These are phyloP conservation scores for Trichoderma sp. DNA, from an alignment of 2,329 filamentous ascomycete species.

Conservation along the genomic window DNA sequence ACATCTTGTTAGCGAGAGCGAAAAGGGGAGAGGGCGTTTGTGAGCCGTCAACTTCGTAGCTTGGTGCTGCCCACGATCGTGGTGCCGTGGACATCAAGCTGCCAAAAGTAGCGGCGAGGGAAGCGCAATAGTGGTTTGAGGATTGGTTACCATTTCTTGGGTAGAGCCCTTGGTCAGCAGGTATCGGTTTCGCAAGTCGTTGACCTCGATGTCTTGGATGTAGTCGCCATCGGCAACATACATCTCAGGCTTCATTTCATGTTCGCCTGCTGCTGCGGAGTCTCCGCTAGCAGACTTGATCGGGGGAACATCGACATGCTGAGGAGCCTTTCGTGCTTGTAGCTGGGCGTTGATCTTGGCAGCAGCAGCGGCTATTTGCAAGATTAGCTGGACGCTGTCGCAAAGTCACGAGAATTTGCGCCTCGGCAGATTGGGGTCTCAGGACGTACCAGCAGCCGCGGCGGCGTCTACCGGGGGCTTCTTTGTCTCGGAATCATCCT, in stretches of 20 bases:
- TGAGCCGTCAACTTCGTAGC: slow-evolving; percentile 70
- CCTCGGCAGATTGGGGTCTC: background rate
- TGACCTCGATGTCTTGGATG: slow-evolving; percentile 98
- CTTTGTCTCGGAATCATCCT: slow-evolving; percentile 41
- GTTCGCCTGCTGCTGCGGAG: slow-evolving; percentile 38
- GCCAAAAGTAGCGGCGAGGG: slow-evolving; percentile 28
- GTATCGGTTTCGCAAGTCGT: slow-evolving; percentile 94
- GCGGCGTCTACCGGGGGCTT: slow-evolving; percentile 64
- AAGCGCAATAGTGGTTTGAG: slow-evolving; percentile 39
- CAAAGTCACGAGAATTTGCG: slow-evolving; percentile 1
- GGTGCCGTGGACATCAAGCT: slow-evolving; percentile 36
- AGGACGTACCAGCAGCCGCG: slow-evolving; percentile 68
- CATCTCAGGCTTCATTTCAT: slow-evolving; percentile 76
- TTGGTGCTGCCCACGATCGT: slow-evolving; percentile 61
- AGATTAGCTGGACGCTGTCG: slow-evolving; percentile 19
- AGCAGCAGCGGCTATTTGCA: slow-evolving; percentile 70
- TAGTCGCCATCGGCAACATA: slow-evolving; percentile 96
- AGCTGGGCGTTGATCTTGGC: slow-evolving; percentile 82
- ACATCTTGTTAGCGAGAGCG: slow-evolving; percentile 91
- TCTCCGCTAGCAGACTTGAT: slow-evolving; percentile 57
- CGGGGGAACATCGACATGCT: slow-evolving; percentile 85
- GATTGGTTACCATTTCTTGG: slow-evolving; percentile 98
- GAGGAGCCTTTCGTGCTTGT: slow-evolving; percentile 82
- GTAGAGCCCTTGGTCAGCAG: slow-evolving; percentile 94
- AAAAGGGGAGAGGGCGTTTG: slow-evolving; percentile 60